These are phyloP conservation scores for Rosa chinensis DNA, from an alignment of 306 rosid genomes.

Conservation along the genomic window DNA sequence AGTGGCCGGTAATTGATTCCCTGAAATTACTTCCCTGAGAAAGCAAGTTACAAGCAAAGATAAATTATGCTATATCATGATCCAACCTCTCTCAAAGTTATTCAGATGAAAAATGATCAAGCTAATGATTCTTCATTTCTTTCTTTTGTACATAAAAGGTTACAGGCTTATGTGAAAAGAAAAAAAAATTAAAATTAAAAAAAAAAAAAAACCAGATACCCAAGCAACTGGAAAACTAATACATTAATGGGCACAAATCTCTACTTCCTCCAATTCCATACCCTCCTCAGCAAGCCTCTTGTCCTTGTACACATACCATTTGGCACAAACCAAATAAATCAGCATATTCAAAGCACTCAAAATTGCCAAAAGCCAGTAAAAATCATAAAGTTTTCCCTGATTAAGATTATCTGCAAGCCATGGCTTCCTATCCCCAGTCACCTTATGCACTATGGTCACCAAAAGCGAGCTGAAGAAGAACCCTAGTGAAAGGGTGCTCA, in stretches of 20 bases:
- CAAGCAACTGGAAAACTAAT: background rate
- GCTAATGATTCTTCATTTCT: conserved; percentile 3
- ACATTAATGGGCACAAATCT: background rate
- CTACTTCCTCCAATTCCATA: conserved; percentile 56
- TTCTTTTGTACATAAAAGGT: conserved; percentile 6
- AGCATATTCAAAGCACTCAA: conserved; percentile 64
- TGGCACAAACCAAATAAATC: conserved; percentile 62
- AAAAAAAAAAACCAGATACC: background rate
- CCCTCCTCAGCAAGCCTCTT: conserved; percentile 65
- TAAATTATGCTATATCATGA: no score
- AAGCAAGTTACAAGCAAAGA: no score
- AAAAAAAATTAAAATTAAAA: no score
- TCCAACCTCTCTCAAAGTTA: background rate
- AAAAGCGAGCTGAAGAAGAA: conserved; percentile 69
- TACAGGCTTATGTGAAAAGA: background rate
- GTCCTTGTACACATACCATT: conserved; percentile 87
- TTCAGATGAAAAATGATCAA: background rate
- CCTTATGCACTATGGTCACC: conserved; percentile 62
- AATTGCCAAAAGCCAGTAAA: conserved; percentile 79
- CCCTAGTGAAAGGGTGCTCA: conserved; percentile 81
- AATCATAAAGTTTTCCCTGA: conserved; percentile 74
- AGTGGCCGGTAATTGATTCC: no score
- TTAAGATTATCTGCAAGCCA: conserved; percentile 83
- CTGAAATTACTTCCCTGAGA: no score
- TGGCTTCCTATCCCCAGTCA: conserved; percentile 53